A percentile compares a stretch with the other conserved stretches of the same genome.
Conservation (phyloP, 345 rosid genomes). For the Isatis tinctoria region DNA sequence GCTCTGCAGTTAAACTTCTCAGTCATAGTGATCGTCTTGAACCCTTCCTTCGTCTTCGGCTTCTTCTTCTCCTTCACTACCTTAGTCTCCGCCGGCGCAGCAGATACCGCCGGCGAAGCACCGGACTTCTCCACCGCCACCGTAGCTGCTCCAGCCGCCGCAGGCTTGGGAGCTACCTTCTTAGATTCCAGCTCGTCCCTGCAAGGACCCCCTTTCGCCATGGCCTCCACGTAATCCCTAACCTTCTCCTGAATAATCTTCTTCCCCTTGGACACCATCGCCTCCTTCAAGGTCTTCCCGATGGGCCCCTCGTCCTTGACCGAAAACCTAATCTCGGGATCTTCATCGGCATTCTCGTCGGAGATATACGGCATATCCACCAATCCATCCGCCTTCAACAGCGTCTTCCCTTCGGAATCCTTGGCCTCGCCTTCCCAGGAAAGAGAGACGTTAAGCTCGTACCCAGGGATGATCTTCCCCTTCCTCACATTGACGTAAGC, state of each 20-base stretch:
- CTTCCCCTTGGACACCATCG: conserved; percentile 69
- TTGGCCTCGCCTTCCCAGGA: conserved; percentile 92
- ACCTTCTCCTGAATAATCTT: conserved; percentile 65
- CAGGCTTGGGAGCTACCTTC: conserved; percentile 52
- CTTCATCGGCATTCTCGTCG: conserved; percentile 95
- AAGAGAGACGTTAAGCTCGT: conserved; percentile 59
- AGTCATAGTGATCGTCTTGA: conserved; percentile 65
- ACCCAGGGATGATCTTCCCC: conserved; percentile 95
- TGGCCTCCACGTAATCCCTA: conserved; percentile 58
- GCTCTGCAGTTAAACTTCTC: conserved; percentile 92
- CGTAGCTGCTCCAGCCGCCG: conserved; percentile 2
- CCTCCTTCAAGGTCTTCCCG: conserved; percentile 79
- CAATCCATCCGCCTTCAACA: conserved; percentile 63
- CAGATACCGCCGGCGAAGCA: conserved; percentile 2
- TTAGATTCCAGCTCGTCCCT: conserved; percentile 75
- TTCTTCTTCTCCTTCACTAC: conserved; percentile 43
- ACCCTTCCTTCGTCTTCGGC: conserved; percentile 47
- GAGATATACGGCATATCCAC: conserved; percentile 90
- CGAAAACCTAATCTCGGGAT: conserved; percentile 72
- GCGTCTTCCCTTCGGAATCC: conserved; percentile 58
- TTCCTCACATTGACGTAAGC: conserved; percentile 91
- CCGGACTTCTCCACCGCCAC: conserved; percentile 29
- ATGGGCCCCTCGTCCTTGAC: conserved; percentile 75
- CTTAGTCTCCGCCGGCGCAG: conserved; percentile 14
- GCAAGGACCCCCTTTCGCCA: conserved; percentile 88